Percentiles rank a stretch among this genome's conserved stretches.
Evolutionary conservation across 2,329 filamentous ascomycete species (phyloP).

Genomic region (Alternaria tenuissima): DNA sequence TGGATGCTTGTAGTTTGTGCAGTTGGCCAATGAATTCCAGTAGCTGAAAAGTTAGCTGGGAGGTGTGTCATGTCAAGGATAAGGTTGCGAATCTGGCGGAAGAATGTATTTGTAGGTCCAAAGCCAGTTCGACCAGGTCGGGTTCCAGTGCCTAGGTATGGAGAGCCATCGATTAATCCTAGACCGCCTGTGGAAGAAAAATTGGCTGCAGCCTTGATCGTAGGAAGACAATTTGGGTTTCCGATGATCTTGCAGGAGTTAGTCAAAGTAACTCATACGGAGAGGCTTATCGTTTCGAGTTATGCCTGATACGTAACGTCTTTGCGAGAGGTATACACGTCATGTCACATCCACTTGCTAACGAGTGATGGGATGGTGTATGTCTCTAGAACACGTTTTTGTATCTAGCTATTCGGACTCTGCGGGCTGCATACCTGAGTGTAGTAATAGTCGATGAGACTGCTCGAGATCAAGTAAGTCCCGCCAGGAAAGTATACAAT

Average conservation of each 20-base stretch:
- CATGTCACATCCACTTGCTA: background rate
- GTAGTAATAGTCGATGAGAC: conserved; percentile 70
- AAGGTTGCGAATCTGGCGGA: conserved; percentile 70
- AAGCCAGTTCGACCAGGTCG: conserved; percentile 50
- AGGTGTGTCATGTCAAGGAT: conserved; percentile 67
- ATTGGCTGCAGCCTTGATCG: conserved; percentile 61
- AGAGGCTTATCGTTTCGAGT: background rate
- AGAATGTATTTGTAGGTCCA: conserved; percentile 69
- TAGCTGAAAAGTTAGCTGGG: conserved; percentile 55
- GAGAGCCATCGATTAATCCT: conserved; percentile 66
- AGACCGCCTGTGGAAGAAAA: conserved; percentile 58
- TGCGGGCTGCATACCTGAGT: conserved; percentile 55
- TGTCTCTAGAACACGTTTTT: background rate
- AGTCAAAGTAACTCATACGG: background rate
- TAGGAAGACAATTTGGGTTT: conserved; percentile 65
- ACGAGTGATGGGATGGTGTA: background rate
- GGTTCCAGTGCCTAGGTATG: conserved; percentile 52
- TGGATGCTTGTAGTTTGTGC: conserved; percentile 57
- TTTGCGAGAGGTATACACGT: background rate
- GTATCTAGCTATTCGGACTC: background rate
- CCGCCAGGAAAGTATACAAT: conserved; percentile 67
- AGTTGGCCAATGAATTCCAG: conserved; percentile 57
- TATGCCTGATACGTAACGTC: background rate
- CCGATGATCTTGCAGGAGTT: conserved; percentile 58
- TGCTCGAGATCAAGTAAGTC: conserved; percentile 65